These are phyloP conservation scores for Diaporthe helianthi DNA, from an alignment of 2,329 filamentous ascomycete genomes.

Conservation along the genomic window DNA sequence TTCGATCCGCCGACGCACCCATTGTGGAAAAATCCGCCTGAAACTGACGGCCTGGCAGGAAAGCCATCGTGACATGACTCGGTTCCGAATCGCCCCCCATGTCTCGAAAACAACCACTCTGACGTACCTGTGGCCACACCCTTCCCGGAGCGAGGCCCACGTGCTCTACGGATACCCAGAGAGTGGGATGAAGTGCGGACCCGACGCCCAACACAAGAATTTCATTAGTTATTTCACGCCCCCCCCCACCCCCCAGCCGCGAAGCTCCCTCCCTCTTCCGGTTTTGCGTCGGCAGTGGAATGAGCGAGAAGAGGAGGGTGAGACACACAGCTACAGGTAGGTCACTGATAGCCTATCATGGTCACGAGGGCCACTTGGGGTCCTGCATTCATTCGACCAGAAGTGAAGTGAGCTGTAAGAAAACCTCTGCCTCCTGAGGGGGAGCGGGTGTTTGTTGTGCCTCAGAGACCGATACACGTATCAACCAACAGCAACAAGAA, in stretches of 20 bases:
- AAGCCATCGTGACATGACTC: slow-evolving; percentile 31
- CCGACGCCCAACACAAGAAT: background rate
- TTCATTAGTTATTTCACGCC: background rate
- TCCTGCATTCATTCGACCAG: background rate
- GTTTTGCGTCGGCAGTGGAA: background rate
- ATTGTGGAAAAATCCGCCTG: background rate
- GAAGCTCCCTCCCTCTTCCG: slow-evolving; percentile 1
- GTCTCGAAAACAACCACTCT: slow-evolving; percentile 9
- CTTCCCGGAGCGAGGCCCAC: slow-evolving; percentile 5
- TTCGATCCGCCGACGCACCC: background rate
- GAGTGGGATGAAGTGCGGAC: slow-evolving; percentile 8
- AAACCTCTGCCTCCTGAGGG: background rate
- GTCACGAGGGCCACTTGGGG: background rate
- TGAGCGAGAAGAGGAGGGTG: background rate
- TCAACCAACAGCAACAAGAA: background rate
- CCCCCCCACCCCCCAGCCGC: background rate
- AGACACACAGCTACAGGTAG: background rate
- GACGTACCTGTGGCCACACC: slow-evolving; percentile 28
- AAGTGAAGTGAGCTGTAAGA: background rate
- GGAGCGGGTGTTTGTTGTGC: no score
- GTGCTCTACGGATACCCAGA: slow-evolving; percentile 5
- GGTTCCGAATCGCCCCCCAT: slow-evolving; percentile 5
- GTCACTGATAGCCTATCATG: background rate
- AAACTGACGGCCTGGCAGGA: background rate
- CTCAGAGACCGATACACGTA: background rate